These are phyloP conservation scores for Auricularia auricula-judae DNA, from an alignment of 768 basidiomycete genomes.

Conservation along the genomic window DNA sequence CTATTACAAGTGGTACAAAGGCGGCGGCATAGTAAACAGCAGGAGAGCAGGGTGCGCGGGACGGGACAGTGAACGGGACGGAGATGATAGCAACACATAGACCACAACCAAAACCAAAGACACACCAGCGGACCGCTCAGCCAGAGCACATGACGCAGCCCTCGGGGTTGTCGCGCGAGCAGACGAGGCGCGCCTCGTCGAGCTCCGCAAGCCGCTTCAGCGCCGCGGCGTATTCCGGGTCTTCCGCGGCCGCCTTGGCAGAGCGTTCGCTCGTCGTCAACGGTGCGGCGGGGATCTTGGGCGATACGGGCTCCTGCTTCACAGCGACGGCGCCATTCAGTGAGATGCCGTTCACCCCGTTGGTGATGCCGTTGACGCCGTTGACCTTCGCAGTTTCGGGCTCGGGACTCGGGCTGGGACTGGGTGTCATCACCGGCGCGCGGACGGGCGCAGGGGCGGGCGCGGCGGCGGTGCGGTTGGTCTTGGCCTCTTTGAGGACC, in stretches of 20 bases:
- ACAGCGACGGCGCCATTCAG: neutral
- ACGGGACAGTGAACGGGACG: no score
- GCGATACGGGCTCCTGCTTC: neutral
- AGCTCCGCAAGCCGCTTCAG: slow-evolving; percentile 54
- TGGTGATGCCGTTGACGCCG: neutral
- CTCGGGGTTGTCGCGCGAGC: slow-evolving; percentile 89
- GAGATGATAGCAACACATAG: neutral
- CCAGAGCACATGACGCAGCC: slow-evolving; percentile 84
- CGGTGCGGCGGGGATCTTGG: neutral
- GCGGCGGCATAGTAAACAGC: no score
- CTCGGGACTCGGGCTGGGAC: neutral
- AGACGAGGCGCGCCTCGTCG: slow-evolving; percentile 72
- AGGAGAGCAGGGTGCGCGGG: no score
- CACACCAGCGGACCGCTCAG: slow-evolving; percentile 4
- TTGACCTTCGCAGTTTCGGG: neutral
- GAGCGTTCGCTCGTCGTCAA: slow-evolving; percentile 33
- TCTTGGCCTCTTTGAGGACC: slow-evolving; percentile 48
- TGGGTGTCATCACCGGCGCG: neutral
- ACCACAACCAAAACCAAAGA: neutral
- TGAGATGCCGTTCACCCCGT: neutral
- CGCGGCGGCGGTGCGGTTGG: slow-evolving; percentile 3
- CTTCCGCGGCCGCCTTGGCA: slow-evolving; percentile 42
- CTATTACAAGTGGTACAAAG: no score
- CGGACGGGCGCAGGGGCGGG: neutral
- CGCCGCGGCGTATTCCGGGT: slow-evolving; percentile 74